Percentiles rank a stretch among this genome's conserved stretches.
These are phyloP conservation scores for Periconia macrospinosa DNA, from an alignment of 2,329 filamentous ascomycete genomes.

Conservation along the genomic window DNA sequence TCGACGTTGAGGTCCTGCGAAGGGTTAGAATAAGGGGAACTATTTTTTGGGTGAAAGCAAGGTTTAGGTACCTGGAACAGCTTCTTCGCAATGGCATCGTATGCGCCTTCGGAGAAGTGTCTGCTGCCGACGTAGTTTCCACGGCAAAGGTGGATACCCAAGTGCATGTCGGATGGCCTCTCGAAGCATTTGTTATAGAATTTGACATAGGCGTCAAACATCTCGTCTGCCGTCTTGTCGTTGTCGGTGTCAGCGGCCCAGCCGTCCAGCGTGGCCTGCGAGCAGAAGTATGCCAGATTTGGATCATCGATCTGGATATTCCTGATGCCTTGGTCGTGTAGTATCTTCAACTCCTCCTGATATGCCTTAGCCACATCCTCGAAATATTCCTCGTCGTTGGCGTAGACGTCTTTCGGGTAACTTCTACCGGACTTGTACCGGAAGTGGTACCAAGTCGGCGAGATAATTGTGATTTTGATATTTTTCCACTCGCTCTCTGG, in stretches of 20 bases:
- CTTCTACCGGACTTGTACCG: constrained; percentile 58
- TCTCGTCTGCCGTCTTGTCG: constrained; percentile 67
- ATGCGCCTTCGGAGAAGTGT: constrained; percentile 52
- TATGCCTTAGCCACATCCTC: constrained; percentile 51
- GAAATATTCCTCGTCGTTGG: constrained; percentile 52
- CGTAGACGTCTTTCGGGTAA: constrained; percentile 50
- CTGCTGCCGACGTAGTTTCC: constrained; percentile 52
- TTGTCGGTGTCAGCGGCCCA: constrained; percentile 65
- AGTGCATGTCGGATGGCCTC: constrained; percentile 69
- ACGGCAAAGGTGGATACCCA: constrained; percentile 74
- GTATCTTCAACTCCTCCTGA: constrained; percentile 49
- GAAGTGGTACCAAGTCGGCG: constrained; percentile 71
- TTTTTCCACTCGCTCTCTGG: constrained; percentile 64
- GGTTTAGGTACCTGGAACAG: constrained; percentile 37
- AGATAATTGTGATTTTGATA: constrained; percentile 69
- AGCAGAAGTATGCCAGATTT: constrained; percentile 49
- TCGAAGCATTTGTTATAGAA: constrained; percentile 74
- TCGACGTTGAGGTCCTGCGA: constrained; percentile 41
- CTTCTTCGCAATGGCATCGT: constrained; percentile 50
- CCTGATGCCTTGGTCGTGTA: constrained; percentile 49
- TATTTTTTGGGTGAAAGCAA: background rate
- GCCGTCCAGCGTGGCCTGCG: constrained; percentile 39
- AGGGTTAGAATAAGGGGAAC: constrained; percentile 1
- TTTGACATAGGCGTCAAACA: constrained; percentile 74
- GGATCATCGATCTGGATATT: constrained; percentile 55